Base-by-base conservation (phyloP, 257 asterid genomes). In the Ligustrum vulgare region DNA sequence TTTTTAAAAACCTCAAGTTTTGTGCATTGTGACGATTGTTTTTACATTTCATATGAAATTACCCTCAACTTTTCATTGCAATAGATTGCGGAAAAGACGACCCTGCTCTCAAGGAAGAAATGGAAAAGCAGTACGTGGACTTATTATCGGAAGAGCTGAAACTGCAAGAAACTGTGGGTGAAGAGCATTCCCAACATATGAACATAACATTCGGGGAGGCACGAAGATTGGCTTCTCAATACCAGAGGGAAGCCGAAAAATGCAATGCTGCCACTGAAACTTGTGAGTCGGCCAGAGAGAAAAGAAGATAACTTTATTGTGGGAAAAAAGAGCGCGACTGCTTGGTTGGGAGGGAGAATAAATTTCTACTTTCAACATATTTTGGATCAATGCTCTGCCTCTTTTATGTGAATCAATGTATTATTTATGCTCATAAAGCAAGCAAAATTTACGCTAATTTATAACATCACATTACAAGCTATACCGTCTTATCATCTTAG, bases 241-340 rank as follows among this genome's bases (percentile, higher is more conserved):
- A 91, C 82, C 96, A 94, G 72, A 78, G 78, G 70, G 99, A 94
- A 80, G 91, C 97, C 25, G 99, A 91, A 81, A 94, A 92, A 82
- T 94, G 99, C 88, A 91, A 83, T 69, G 88, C 90, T 10, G 90
- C 98, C 68, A 92, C 95, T 2, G 99, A 94, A 88, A 94, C 97
- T 47, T 94, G 99, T 39, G 99, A 94, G 82, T 94, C 85, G 51
- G 89, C 98, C 16, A 84, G 99, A 79, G 99, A 94, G 99, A 94
- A 85, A 88, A 74, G 88, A 94, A 91, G 83, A 23, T 86, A 54
- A 89, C 99, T 41, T 72, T 67, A 9, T 33, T 87, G 79, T 94
- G 99, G 99, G 98, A 92, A 81, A 79, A 66, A 79, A 84, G 99
- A 81, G 99, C 99, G 25, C 91, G 93, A 5, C 93, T 85, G 77